phyloP scores from a whole-genome alignment of 768 basidiomycete genomes.

The Lactarius quietus region DNA sequence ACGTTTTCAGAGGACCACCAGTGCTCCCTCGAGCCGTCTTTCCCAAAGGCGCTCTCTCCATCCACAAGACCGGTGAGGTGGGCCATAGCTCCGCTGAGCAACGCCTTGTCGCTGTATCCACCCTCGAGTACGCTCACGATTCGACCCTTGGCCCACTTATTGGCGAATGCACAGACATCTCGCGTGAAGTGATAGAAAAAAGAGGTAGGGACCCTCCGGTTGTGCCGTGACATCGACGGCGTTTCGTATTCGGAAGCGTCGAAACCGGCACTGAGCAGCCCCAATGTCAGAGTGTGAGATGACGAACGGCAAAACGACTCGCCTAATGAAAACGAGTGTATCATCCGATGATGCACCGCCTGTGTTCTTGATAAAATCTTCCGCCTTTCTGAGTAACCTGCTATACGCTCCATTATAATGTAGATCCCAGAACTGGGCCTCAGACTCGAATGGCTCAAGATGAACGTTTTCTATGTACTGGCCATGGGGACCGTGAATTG shows the following conservation, averaged over 20 bases:
- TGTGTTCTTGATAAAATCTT: constrained; percentile 65
- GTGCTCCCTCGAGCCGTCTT: constrained; percentile 1
- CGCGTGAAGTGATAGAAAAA: constrained; percentile 83
- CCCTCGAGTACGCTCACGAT: constrained; percentile 91
- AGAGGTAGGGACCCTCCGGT: constrained; percentile 79
- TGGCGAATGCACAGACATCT: constrained; percentile 64
- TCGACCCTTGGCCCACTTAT: constrained; percentile 60
- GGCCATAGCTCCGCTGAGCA: constrained; percentile 80
- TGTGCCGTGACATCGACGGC: constrained; percentile 86
- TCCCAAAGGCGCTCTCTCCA: constrained; percentile 8
- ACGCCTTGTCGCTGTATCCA: constrained; percentile 88
- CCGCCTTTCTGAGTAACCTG: constrained; percentile 60
- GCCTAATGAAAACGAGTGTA: constrained; percentile 87
- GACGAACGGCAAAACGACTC: constrained; percentile 19
- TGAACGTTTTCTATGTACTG: constrained; percentile 89
- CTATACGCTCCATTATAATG: constrained; percentile 68
- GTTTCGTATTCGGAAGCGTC: constrained; percentile 94
- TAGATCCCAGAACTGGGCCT: constrained; percentile 69
- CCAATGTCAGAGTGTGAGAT: constrained; percentile 8
- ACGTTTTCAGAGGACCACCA: constrained; percentile 34
- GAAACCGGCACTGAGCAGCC: constrained; percentile 71
- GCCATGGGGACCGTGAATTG: constrained; percentile 73
- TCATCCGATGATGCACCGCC: constrained; percentile 60
- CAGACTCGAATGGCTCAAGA: constrained; percentile 65
- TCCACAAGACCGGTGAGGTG: constrained; percentile 68